These are phyloP conservation scores for Paulinella micropora DNA, from an alignment of 78 protist genomes.

Conservation along the genomic window DNA sequence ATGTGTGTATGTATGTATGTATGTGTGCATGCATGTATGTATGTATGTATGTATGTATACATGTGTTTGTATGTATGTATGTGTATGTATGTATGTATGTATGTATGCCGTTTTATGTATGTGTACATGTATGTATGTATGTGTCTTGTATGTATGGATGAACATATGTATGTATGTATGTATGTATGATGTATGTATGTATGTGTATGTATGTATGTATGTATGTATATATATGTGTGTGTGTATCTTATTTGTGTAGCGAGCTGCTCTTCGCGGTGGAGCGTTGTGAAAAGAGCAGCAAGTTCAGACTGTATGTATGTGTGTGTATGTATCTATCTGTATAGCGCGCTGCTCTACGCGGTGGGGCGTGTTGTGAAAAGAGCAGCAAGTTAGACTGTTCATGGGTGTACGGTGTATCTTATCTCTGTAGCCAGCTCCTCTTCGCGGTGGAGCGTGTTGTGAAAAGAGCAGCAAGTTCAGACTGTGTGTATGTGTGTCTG, in stretches of 20 bases:
- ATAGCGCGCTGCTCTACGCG: background rate
- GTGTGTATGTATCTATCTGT: too few relatives aligned
- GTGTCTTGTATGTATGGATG: background rate
- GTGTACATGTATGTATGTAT: background rate
- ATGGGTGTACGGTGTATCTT: too few relatives aligned
- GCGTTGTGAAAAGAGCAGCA: too few relatives aligned
- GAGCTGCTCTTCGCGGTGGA: background rate
- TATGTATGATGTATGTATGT: background rate
- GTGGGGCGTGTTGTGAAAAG: background rate
- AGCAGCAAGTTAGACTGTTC: background rate
- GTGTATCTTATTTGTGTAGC: background rate
- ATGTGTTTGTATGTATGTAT: background rate
- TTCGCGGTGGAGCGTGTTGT: background rate
- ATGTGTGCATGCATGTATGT: background rate
- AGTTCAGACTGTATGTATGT: too few relatives aligned
- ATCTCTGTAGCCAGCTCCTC: background rate
- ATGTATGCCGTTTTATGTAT: background rate
- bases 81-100: background rate
- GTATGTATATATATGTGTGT: background rate
- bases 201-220: background rate
- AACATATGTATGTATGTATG: background rate
- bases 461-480: too few relatives aligned
- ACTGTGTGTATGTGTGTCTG: too few relatives aligned
- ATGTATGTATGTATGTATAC: background rate
- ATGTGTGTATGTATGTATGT: background rate